phyloP scores from a whole-genome alignment of 2,329 filamentous ascomycete species.

The Talaromyces sp. region DNA sequence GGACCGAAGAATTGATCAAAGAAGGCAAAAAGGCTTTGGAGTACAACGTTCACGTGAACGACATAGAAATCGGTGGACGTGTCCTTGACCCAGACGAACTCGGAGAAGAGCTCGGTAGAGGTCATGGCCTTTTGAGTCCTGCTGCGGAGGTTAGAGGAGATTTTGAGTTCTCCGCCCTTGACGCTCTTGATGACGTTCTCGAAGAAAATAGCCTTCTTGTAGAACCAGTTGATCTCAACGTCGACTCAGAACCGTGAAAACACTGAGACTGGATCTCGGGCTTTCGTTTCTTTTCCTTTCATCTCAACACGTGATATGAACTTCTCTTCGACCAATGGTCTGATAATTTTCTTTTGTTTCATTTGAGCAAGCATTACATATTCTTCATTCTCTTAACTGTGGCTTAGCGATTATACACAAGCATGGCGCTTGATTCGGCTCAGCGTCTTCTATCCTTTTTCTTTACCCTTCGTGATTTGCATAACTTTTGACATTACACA shows the following conservation, averaged over 20 bases:
- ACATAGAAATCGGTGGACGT: constrained; percentile 76
- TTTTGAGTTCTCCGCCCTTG: constrained; percentile 1
- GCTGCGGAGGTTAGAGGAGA: constrained; percentile 20
- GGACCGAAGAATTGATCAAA: constrained; percentile 85
- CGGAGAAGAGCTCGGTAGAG: constrained; percentile 25
- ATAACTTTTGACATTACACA: background rate
- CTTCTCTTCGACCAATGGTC: background rate
- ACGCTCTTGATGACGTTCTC: constrained; percentile 2
- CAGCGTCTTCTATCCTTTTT: background rate
- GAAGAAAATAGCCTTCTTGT: background rate
- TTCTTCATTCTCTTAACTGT: background rate
- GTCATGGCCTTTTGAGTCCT: constrained; percentile 34
- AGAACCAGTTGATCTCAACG: background rate
- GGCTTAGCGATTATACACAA: background rate
- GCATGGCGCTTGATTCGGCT: background rate
- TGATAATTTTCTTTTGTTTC: constrained; percentile 4
- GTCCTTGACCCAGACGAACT: constrained; percentile 68
- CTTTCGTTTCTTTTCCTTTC: background rate
- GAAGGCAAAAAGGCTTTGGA: constrained; percentile 84
- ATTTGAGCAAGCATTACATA: background rate
- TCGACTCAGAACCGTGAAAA: background rate
- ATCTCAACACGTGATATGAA: background rate
- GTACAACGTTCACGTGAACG: constrained; percentile 73
- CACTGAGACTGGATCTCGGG: constrained; percentile 5
- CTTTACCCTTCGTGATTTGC: background rate